Percentiles rank a stretch among this genome's conserved stretches.
Evolutionary conservation across 2,329 filamentous ascomycete species (phyloP).

Genomic region (Biscogniauxia marginata): DNA sequence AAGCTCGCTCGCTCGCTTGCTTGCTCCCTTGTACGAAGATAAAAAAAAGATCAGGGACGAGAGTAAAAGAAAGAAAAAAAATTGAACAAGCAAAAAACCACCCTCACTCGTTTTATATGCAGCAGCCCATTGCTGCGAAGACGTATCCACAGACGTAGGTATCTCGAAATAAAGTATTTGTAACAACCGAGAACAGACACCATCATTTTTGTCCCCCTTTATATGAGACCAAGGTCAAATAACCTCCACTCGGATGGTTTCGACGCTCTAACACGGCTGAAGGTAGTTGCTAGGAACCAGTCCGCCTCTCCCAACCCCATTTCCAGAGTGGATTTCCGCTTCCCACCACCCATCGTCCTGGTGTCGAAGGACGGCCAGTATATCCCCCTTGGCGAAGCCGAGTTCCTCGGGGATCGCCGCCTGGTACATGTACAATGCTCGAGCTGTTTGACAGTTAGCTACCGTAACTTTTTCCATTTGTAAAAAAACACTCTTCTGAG

Average conservation of each 20-base stretch:
- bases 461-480: slow-evolving; percentile 16
- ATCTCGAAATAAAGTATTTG: no score
- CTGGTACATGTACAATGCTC: slow-evolving; percentile 90
- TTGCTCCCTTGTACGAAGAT: background rate
- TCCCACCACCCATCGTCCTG: slow-evolving; percentile 99
- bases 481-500: background rate
- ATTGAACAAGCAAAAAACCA: background rate
- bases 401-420: slow-evolving; percentile 95
- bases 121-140: no score
- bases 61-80: background rate
- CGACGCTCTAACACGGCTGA: slow-evolving; percentile 38
- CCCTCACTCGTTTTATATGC: no score
- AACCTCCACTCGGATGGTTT: no score
- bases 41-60: background rate
- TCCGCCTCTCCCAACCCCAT: slow-evolving; percentile 51
- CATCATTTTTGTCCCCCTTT: no score
- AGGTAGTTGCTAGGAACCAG: slow-evolving; percentile 70
- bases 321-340: slow-evolving; percentile 78
- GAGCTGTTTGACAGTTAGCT: slow-evolving; percentile 55
- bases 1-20: background rate
- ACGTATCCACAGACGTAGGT: no score
- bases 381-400: slow-evolving; percentile 87
- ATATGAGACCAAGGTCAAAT: no score
- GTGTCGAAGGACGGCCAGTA: slow-evolving; percentile 80
- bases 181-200: no score